phyloP scores from a whole-genome alignment of 805 yeast genomes.

The Schwanniomyces polymorphus region DNA sequence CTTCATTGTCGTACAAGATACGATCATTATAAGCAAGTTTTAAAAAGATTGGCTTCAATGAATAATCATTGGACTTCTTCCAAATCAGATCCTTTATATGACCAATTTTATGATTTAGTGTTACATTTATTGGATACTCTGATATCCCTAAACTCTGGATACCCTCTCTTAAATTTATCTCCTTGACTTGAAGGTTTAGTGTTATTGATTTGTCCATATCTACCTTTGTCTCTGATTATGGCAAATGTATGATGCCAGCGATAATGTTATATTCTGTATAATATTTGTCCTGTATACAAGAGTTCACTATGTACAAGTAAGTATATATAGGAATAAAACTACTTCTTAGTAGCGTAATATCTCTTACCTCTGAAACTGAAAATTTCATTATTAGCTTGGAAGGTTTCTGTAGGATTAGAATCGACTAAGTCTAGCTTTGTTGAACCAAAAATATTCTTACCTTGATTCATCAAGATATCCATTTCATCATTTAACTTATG shows the following conservation, averaged over 20 bases:
- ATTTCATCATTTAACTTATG: constrained; percentile 63
- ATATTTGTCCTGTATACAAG: background rate
- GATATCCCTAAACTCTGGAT: background rate
- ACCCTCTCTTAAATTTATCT: constrained; percentile 4
- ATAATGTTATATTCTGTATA: background rate
- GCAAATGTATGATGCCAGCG: background rate
- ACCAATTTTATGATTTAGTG: constrained; percentile 21
- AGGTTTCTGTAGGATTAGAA: constrained; percentile 86
- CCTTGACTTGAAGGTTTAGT: constrained; percentile 9
- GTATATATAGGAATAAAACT: background rate
- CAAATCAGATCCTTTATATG: constrained; percentile 29
- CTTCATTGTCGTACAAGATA: constrained; percentile 9
- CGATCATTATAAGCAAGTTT: constrained; percentile 11
- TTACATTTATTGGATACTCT: constrained; percentile 16
- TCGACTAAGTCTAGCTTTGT: constrained; percentile 96
- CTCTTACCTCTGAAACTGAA: constrained; percentile 96
- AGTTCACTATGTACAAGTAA: background rate
- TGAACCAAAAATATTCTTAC: constrained; percentile 73
- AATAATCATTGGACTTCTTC: constrained; percentile 20
- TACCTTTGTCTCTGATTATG: background rate
- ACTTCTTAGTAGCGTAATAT: constrained; percentile 71
- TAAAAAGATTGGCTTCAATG: constrained; percentile 26
- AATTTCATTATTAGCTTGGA: constrained; percentile 85
- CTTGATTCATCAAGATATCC: constrained; percentile 77
- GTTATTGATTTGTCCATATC: constrained; percentile 20